A percentile compares a stretch with the other conserved stretches of the same genome.
Evolutionary conservation across 805 yeast genomes (phyloP).

Genomic region (Zygosaccharomyces siamensis): DNA sequence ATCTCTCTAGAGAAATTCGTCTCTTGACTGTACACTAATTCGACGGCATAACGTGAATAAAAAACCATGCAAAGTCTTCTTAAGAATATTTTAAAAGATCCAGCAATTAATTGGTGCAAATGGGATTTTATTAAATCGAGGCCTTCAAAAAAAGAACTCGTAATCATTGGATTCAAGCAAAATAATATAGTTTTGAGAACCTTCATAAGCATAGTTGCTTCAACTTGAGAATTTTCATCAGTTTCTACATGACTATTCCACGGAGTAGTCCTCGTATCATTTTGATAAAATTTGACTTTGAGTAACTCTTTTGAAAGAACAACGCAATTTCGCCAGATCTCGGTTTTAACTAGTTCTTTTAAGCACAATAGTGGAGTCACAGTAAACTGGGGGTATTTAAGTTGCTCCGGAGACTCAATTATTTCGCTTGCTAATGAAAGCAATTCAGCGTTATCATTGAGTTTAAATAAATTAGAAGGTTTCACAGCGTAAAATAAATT

Average conservation of each 20-base stretch:
- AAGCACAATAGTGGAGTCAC: neutral
- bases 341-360: conserved; percentile 21
- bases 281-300: conserved; percentile 9
- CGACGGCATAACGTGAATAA: conserved; percentile 14
- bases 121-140: neutral
- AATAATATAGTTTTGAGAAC: neutral
- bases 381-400: neutral
- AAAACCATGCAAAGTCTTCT: conserved; percentile 17
- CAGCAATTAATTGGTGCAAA: conserved; percentile 9
- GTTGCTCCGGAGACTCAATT: conserved; percentile 7
- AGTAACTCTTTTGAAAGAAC: conserved; percentile 11
- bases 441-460: conserved; percentile 9
- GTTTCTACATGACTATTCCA: neutral
- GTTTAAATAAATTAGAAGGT: conserved; percentile 10
- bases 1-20: neutral
- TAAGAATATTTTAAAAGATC: conserved; percentile 19
- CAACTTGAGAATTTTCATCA: neutral
- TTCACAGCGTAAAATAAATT: neutral
- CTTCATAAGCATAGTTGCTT: neutral
- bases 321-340: conserved; percentile 20
- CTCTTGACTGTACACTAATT: neutral
- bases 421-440: conserved; percentile 9
- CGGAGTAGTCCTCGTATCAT: neutral
- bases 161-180: conserved; percentile 1
- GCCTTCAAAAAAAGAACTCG: neutral